These are phyloP conservation scores for Luzula sylvatica DNA, from an alignment of 176 grass and related monocot genomes.

Conservation along the genomic window DNA sequence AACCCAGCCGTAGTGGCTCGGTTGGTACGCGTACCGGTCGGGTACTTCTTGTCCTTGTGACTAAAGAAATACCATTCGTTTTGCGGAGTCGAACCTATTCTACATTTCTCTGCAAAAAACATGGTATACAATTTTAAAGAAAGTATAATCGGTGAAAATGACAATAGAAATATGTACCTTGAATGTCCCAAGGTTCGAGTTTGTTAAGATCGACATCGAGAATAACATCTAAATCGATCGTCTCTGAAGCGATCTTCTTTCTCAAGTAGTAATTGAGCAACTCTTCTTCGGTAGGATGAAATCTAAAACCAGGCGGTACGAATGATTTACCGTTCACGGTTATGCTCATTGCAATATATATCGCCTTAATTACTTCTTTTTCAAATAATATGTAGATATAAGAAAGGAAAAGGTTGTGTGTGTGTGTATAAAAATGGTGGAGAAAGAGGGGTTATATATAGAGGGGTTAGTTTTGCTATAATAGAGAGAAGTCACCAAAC, in stretches of 20 bases:
- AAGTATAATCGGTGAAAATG: too few relatives aligned
- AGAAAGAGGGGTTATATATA: conserved; percentile 66
- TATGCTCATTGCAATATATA: conserved; percentile 65
- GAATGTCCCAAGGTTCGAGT: conserved; percentile 95
- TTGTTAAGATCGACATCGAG: conserved; percentile 87
- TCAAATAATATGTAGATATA: background rate
- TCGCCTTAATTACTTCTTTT: background rate
- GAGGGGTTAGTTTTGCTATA: conserved; percentile 48
- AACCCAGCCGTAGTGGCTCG: conserved; percentile 65
- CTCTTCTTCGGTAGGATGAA: conserved; percentile 94
- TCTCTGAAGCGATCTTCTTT: conserved; percentile 70
- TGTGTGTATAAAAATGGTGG: conserved; percentile 45
- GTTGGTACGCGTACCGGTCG: conserved; percentile 82
- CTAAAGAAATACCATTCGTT: conserved; percentile 97
- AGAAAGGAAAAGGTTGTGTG: conserved; percentile 19
- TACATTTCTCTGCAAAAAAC: conserved; percentile 37
- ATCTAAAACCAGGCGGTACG: conserved; percentile 88
- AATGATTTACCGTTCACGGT: conserved; percentile 72
- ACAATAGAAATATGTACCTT: conserved; percentile 29
- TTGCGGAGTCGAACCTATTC: conserved; percentile 59
- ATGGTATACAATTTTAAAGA: background rate
- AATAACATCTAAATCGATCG: conserved; percentile 85
- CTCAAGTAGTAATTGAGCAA: conserved; percentile 76
- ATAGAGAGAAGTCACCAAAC: conserved; percentile 74
- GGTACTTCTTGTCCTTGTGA: conserved; percentile 96